phyloP scores from a whole-genome alignment of 1,284 basidiomycete genomes.

The Fistulinella cinereoalba region DNA sequence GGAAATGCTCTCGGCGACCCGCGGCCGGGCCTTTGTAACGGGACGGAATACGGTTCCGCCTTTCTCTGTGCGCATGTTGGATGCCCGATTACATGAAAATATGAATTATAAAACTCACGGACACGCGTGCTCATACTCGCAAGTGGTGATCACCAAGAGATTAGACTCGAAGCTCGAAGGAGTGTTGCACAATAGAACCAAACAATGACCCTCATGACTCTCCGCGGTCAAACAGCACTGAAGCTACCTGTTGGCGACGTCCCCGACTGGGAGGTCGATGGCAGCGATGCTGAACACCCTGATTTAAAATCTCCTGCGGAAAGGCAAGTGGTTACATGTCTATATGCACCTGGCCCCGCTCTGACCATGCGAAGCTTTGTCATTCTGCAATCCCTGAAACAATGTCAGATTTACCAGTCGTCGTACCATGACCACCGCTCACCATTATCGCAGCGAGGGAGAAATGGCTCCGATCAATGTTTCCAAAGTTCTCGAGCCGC shows the following conservation, averaged over 20 bases:
- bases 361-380: conserved; percentile 43
- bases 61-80: conserved; percentile 51
- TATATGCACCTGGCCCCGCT: conserved; percentile 1
- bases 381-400: conserved; percentile 59
- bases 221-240: conserved; percentile 33
- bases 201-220: conserved; percentile 30
- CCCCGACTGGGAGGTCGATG: conserved; percentile 57
- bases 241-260: conserved; percentile 52
- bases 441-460: conserved; percentile 52
- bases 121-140: conserved; percentile 67
- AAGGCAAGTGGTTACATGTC: conserved; percentile 42
- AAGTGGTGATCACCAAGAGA: background rate
- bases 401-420: conserved; percentile 48
- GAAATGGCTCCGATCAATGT: conserved; percentile 61
- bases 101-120: conserved; percentile 50
- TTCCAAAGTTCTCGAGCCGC: conserved; percentile 69
- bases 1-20: conserved; percentile 27
- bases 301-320: conserved; percentile 48
- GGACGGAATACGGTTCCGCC: conserved; percentile 68
- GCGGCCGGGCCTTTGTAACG: conserved; percentile 50
- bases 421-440: conserved; percentile 24
- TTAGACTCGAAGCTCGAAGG: conserved; percentile 2
- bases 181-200: conserved; percentile 24
- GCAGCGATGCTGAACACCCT: conserved; percentile 35
- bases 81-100: background rate